phyloP scores from a whole-genome alignment of 768 basidiomycete genomes.

The Pleurotus ostreatus region DNA sequence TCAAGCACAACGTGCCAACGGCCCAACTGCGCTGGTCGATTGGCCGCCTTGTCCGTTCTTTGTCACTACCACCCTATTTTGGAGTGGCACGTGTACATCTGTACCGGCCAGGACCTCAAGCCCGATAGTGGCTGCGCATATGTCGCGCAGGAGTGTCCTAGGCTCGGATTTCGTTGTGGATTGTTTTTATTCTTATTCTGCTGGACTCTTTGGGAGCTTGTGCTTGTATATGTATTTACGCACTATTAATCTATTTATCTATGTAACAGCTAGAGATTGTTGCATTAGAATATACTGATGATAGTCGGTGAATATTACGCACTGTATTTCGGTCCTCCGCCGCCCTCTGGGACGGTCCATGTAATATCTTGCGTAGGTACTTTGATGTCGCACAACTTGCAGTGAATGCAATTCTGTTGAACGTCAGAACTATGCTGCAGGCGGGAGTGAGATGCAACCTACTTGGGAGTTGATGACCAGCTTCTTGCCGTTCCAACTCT shows the following conservation, averaged over 20 bases:
- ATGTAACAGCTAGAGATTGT: slow-evolving; percentile 6
- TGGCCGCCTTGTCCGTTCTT: too few relatives aligned
- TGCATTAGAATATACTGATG: neutral
- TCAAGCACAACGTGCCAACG: too few relatives aligned
- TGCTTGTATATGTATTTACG: too few relatives aligned
- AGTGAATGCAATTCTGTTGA: slow-evolving; percentile 82
- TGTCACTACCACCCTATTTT: neutral
- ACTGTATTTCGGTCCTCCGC: slow-evolving; percentile 97
- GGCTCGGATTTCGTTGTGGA: too few relatives aligned
- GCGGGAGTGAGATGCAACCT: slow-evolving; percentile 15
- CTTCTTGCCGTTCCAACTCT: slow-evolving; percentile 70
- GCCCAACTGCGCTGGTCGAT: too few relatives aligned
- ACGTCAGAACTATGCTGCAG: slow-evolving; percentile 17
- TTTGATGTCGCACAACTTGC: slow-evolving; percentile 95
- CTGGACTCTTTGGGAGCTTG: too few relatives aligned
- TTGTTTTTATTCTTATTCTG: too few relatives aligned
- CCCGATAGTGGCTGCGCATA: too few relatives aligned
- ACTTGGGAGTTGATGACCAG: slow-evolving; percentile 97
- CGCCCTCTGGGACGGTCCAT: slow-evolving; percentile 96
- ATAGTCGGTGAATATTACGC: slow-evolving; percentile 35
- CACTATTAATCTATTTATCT: slow-evolving; percentile 1
- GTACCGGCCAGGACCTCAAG: neutral
- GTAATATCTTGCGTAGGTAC: slow-evolving; percentile 95
- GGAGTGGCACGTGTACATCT: neutral
- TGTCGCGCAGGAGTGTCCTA: too few relatives aligned